Evolutionary conservation across 352 stramenopile genomes (phyloP), one percentile per base, ranked within the genome.

Genomic region (Phytophthora citricola): DNA sequence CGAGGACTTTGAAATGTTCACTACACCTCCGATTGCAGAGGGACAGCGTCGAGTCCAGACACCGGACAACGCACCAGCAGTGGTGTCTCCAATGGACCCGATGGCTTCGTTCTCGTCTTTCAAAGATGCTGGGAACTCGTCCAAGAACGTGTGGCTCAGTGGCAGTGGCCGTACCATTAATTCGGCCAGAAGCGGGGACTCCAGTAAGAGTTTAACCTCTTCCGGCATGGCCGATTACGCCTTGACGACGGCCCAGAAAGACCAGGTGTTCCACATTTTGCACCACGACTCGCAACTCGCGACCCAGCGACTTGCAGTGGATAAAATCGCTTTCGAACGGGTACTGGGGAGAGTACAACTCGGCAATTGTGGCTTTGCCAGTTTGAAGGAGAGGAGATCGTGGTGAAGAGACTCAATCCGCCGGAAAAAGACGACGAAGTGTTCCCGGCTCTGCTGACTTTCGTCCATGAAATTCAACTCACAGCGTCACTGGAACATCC

Each of bases 381-480:
- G 58, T 78, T 76, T 34, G 73, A 81, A 29, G 73, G 73, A 3
- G 69, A 81, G 2, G 73, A 78, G 65, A 76, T 81, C 46, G 69
- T 69, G 4, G 69, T 81, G 53, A 78, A 76, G 43, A 58, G 53
- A 45, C 73, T 81, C 32, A 59, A 45, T 44, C 46, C 58, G 5
- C 62, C 58, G 0, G 15, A 60, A 1, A 49, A 51, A 9, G 43
- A 44, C 22, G 41, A 59, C 32, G 36, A 65, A 4, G 57, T 65
- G 1, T 71, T 65, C 50, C 63, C 63, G 5, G 51, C 41, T 2
- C 17, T 76, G 54, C 20, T 82, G 22, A 64, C 29, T 9, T 93
- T 94, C 26, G 66, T 90, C 12, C 56, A 52, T 2, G 87, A 94
- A 55, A 90, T 92, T 56, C 86, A 86, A 46, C 64, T 95, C 20